Base-by-base conservation (phyloP, 495 filamentous ascomycete genomes). In the Penicillium pulvis region DNA sequence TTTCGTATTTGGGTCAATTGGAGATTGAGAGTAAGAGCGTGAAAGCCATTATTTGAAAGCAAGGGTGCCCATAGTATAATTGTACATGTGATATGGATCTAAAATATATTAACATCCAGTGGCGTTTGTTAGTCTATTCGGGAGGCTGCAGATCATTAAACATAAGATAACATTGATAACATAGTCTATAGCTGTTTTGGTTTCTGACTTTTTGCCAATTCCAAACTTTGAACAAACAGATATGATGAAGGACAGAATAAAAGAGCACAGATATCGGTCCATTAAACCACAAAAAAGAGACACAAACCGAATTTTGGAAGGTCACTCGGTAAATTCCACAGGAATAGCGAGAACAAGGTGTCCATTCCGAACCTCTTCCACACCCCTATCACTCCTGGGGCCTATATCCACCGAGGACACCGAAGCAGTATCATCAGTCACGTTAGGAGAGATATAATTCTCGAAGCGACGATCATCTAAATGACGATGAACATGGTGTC, bases 351-450 rank as follows among this genome's bases (percentile, higher is more conserved):
- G 7, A 44, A 53, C 17, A 42, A 53, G 39, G 17, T 44, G 51
- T 5, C 51, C 39, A 31, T 11, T 44, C 7, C 39, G 36, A 44
- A 6, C 41, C 8, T 53, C 39, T 11, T 53, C 51, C 12, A 16
- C 12, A 20, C 31, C 20, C 44, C 30, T 30, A 6, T 28, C 45
- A 36, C 17, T 28, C 28, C 31, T 42, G 10, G 30, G 14, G 1
- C 14, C 44, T 16, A 51, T 43, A 35, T 55, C 60, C 4, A 33
- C 39, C 30, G 59, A 57, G 45, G 17, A 28, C 36, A 54, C 42
- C 12, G 59, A 62, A 35, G 16, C 28, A 41, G 33, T 52, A 12
- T 54, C 59, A 23, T 62, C 59, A 6, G 47, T 45, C 11, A 52
- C 43, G 8, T 45, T 31, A 12, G 33, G 44, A 14, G 42, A 19